Conservation (phyloP, 257 asterid species). For the Solanum chmielewskii region DNA sequence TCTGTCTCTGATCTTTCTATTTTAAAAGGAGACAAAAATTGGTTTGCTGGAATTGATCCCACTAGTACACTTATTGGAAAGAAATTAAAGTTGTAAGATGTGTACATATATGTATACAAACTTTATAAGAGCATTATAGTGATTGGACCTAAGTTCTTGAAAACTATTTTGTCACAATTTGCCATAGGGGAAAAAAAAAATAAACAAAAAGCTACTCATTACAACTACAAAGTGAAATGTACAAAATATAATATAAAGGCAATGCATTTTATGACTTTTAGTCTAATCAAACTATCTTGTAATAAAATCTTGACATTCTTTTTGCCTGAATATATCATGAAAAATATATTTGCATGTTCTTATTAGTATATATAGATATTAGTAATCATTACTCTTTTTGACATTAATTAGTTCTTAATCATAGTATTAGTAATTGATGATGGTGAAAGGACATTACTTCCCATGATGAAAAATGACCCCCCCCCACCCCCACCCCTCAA, state of each 20-base stretch:
- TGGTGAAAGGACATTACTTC: not conserved
- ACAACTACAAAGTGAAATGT: not conserved
- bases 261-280: not conserved
- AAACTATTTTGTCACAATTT: slow-evolving; percentile 9
- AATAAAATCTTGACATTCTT: not conserved
- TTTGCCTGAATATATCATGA: not conserved
- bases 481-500: too few relatives aligned
- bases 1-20: not conserved
- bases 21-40: not conserved
- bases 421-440: not conserved
- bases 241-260: not conserved
- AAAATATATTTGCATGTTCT: not conserved
- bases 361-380: not conserved
- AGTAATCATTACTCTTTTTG: not conserved
- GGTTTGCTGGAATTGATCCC: slow-evolving; percentile 1
- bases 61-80: not conserved
- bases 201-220: not conserved
- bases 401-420: not conserved
- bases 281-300: not conserved
- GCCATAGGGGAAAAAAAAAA: not conserved
- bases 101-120: not conserved
- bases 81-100: not conserved
- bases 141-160: slow-evolving; percentile 15
- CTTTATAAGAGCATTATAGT: slow-evolving; percentile 6
- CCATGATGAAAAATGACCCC: not conserved